Evolutionary conservation across 2,329 filamentous ascomycete genomes (phyloP), one percentile per base, ranked within the genome.

Genomic region (Shiraia sp.): DNA sequence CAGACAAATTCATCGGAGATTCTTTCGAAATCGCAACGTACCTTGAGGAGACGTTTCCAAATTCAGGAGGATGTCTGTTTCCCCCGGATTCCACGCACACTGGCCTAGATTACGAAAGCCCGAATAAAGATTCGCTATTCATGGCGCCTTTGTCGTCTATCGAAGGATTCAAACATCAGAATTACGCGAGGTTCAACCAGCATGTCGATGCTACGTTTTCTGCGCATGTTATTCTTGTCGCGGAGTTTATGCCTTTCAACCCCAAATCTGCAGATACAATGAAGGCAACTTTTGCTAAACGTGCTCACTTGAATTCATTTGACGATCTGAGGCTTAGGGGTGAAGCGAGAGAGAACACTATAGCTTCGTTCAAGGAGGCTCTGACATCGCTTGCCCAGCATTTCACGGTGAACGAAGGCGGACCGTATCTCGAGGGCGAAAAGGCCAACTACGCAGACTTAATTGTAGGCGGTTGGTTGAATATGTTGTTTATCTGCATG

Each of bases 1-100:
- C 73, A 0, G 57, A 55, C 4, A 44, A 63, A 0, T 36, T 71
- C 0, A 40, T 85, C 2, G 83, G 83, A 4, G 83, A 87, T 65
- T 81, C 81, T 2, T 83, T 85, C 55, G 83, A 86, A 37, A 86
- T 86, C 45, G 83, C 83, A 6, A 64, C 76, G 17, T 79, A 84
- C 53, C 71, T 86, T 2, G 75, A 85, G 16, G 65, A 73, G 1
- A 71, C 60, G 0, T 82, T 79, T 40, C 79, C 80, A 0, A 42
- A 63, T 22, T 60, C 72, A 0, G 75, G 75, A 1, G 68, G 74
- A 0, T 61, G 73, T 32, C 69, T 85, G 2, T 79, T 85, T 51
- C 76, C 76, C 0, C 33, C 61, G 3, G 58, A 67, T 9, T 34
- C 43, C 0, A 42, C 25, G 0, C 12, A 25, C 8, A 46, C 29